Base-by-base conservation (phyloP, 306 rosid genomes). In the Vigna angularis region DNA sequence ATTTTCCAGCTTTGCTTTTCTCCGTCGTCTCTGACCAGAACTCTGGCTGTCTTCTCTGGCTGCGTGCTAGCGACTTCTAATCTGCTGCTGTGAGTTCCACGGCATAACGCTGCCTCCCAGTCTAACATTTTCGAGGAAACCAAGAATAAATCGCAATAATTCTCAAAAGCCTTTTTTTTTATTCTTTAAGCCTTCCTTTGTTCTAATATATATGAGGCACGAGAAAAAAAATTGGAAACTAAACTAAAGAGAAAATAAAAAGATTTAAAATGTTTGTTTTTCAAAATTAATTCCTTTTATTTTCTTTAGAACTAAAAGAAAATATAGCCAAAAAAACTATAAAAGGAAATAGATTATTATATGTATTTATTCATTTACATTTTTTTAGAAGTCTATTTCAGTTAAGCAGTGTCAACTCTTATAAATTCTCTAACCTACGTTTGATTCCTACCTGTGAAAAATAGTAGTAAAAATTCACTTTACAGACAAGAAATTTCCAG, bases 11-110 rank as follows among this genome's bases (percentile, higher is more conserved):
- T 32, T 52, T 15, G 4, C 24, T 64, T 70, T 28, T 45, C 40
- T 26, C 3, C 34, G 34, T 22, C 70, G 73, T 40, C 70, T 62
- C 57, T 61, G 78, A 81, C 83, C 62, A 63, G 52, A 68, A 20
- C 38, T 13, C 45, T 30, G 34, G 20, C 26, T 42, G 78, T 85
- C 83, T 73, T 78, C 74, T 70, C 52, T 82, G 85, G 81, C 85
- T 62, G 81, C 81, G 53, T 51, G 8, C 56, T 70, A 17, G 12
- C 13, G 7, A 67, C 32, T 32, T 45, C 9, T 62, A 38, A 76
- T 71, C 69, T 51, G 4, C 7, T 75, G 58, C 49, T 8, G 64
- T 44, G 16, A 8, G 26, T 55, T 77, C 77, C 79, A 59, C 57
- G 14, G 48, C 3, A 49, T 50, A 49, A 63, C 28, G 40, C 50